Base-by-base conservation (phyloP, 176 grass and related monocot species). In the Musa itinerans region DNA sequence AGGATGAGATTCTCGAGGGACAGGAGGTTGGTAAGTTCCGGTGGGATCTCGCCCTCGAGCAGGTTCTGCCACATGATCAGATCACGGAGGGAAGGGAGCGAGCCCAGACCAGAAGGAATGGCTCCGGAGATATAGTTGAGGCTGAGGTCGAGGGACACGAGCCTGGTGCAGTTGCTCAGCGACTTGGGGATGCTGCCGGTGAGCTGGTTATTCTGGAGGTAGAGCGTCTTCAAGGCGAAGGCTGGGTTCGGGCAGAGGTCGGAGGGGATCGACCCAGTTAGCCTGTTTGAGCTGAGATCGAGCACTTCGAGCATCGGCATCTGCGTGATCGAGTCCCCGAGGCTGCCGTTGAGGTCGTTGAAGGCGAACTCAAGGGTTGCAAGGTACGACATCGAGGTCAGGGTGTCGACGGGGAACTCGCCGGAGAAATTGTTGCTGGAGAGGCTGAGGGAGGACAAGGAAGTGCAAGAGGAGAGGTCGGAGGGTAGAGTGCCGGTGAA, bases 21-120 rank as follows among this genome's bases (percentile, higher is more conserved):
- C 26, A 61, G 75, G 58, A 77, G 29, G 11, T 65, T 52, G 59
- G 58, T 23, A 3, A 77, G 48, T n/a, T 65, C 43, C 1, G 48
- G 19, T 49, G 75, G 75, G 55, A 77, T 77, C 61, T 65, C 75
- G 20, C 61, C 75, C 49, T 77, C 61, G 10, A 77, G 59, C n/a
- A 77, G 24, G 6, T 77, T 77, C 59, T 77, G 75, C 75, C 75
- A 77, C 75, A 77, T 77, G 59, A 77, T 65, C 59, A 77, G 75
- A 61, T 77, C 75, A 4, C 43, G 57, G 9, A 77, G 75, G n/a
- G 59, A 77, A 25, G 75, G 52, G 8, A 77, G 59, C n/a, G 61
- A 22, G 11, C 75, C 58, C 43, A 77, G 49, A 20, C 58, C 13
- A 1, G 61, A 8, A 7, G 75, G 75, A 17, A 77, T 77, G 59